Evolutionary conservation across 768 basidiomycete genomes (phyloP).

Genomic region (Thelephora ganbajun): DNA sequence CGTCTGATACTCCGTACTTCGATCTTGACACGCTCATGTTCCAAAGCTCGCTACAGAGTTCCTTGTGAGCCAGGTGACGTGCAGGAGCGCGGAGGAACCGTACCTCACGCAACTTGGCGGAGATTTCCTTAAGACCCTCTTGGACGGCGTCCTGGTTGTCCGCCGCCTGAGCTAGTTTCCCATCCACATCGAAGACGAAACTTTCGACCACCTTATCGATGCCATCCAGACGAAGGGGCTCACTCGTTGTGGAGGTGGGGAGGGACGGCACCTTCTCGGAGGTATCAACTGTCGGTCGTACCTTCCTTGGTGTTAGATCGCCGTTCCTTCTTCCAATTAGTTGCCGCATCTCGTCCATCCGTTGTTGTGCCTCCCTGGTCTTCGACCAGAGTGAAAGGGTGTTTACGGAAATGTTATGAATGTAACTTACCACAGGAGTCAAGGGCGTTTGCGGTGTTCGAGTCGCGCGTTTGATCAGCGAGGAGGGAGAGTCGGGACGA

Average conservation of each 20-base stretch:
- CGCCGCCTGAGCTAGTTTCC: conserved; percentile 33
- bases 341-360: conserved; percentile 74
- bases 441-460: conserved; percentile 30
- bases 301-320: conserved; percentile 35
- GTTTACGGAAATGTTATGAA: background rate
- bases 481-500: conserved; percentile 21
- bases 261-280: no score
- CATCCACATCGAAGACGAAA: conserved; percentile 44
- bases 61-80: background rate
- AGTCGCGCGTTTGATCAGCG: conserved; percentile 38
- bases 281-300: conserved; percentile 18
- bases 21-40: conserved; percentile 44
- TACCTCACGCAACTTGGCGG: conserved; percentile 46
- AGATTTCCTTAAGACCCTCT: conserved; percentile 32
- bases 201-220: conserved; percentile 34
- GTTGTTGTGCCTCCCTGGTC: conserved; percentile 64
- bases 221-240: conserved; percentile 22
- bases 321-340: conserved; percentile 49
- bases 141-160: conserved; percentile 44
- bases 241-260: conserved; percentile 6
- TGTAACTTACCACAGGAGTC: conserved; percentile 9
- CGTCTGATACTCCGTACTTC: conserved; percentile 60
- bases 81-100: conserved; percentile 6
- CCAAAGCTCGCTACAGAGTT: conserved; percentile 34
- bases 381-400: conserved; percentile 14